These are phyloP conservation scores for Suillus sp. DNA, from an alignment of 768 basidiomycete species.

Conservation along the genomic window DNA sequence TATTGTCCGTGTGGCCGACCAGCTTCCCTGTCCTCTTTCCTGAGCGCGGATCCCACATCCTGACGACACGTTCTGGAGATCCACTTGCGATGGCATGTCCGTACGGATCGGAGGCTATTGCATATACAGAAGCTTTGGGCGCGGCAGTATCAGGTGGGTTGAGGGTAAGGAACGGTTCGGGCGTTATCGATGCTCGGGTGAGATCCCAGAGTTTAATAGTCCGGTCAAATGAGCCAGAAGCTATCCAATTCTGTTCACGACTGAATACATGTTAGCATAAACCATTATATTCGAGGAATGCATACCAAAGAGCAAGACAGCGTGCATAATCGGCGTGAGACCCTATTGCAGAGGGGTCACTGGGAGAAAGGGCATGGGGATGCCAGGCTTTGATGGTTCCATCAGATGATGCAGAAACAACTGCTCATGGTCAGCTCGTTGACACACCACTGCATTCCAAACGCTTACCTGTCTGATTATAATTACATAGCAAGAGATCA, in stretches of 20 bases:
- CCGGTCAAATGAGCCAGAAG: conserved; percentile 93
- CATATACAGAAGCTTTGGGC: conserved; percentile 75
- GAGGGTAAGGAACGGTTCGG: conserved; percentile 63
- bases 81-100: conserved; percentile 87
- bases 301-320: conserved; percentile 72
- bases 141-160: conserved; percentile 65
- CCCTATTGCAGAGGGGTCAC: conserved; percentile 70
- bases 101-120: conserved; percentile 74
- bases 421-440: conserved; percentile 37
- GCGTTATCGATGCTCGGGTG: conserved; percentile 39
- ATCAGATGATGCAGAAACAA: conserved; percentile 94
- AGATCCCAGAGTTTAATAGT: conserved; percentile 96
- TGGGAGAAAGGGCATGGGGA: conserved; percentile 64
- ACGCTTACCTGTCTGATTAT: conserved; percentile 78
- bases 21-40: conserved; percentile 83
- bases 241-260: conserved; percentile 83
- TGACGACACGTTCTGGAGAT: conserved; percentile 86
- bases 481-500: conserved; percentile 88
- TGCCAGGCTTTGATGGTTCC: conserved; percentile 94
- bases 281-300: conserved; percentile 13
- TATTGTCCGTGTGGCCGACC: conserved; percentile 97
- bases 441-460: neutral
- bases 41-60: conserved; percentile 91
- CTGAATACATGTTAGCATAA: conserved; percentile 38
- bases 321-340: conserved; percentile 86